phyloP scores from a whole-genome alignment of 371 early-diverging fungal genomes.

The Rhizopus microsporus region DNA sequence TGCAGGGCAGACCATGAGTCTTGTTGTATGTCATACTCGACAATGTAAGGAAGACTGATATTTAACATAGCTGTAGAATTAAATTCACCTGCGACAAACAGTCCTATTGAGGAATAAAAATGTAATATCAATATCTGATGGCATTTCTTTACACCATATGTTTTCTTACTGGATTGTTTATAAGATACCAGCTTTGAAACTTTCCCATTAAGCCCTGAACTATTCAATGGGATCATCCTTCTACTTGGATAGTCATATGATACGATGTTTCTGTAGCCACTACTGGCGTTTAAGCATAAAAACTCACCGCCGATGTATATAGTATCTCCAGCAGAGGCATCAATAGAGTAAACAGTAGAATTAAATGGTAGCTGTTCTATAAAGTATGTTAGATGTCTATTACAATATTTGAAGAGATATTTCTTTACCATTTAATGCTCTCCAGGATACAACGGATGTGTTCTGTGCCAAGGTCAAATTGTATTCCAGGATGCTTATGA shows the following conservation, averaged over 20 bases:
- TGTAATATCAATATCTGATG: not conserved
- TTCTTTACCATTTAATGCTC: constrained; percentile 32
- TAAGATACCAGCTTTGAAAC: constrained; percentile 21
- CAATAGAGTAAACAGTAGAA: constrained; percentile 34
- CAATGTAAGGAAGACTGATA: constrained; percentile 12
- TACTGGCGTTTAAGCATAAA: constrained; percentile 8
- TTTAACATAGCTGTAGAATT: constrained; percentile 12
- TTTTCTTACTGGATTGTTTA: constrained; percentile 29
- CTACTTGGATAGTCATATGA: constrained; percentile 26
- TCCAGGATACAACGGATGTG: constrained; percentile 27
- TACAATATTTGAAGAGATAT: not conserved
- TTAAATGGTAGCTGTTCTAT: constrained; percentile 39
- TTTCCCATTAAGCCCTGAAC: constrained; percentile 26
- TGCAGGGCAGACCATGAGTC: constrained; percentile 28
- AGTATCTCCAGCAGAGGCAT: constrained; percentile 28
- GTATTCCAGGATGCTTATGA: constrained; percentile 38
- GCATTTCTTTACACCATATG: not conserved
- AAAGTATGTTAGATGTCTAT: not conserved
- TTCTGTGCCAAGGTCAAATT: constrained; percentile 29
- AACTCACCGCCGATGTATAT: constrained; percentile 47
- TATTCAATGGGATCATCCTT: constrained; percentile 18
- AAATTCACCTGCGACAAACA: constrained; percentile 40
- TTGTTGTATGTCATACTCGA: constrained; percentile 17
- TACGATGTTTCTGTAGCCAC: constrained; percentile 30
- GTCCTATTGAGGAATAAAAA: constrained; percentile 12